Conservation (phyloP, 305 asterid species). For the Solanum hybrid region DNA sequence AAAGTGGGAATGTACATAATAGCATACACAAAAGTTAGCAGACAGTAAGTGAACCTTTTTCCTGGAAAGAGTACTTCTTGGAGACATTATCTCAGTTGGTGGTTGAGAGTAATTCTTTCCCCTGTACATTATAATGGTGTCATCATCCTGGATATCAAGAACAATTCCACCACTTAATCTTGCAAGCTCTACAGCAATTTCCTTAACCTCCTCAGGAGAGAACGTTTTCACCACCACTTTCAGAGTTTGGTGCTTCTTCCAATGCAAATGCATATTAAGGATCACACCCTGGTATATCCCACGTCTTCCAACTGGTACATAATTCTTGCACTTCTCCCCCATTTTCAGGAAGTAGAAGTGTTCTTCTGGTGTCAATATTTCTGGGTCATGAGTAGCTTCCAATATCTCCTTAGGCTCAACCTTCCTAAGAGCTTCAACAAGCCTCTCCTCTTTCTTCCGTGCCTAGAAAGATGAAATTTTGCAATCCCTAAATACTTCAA, state of each 20-base stretch:
- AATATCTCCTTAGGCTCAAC: slow-evolving; percentile 75
- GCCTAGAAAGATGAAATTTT: slow-evolving; percentile 44
- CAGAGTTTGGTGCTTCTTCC: slow-evolving; percentile 95
- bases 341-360: slow-evolving; percentile 90
- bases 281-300: slow-evolving; percentile 93
- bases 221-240: slow-evolving; percentile 85
- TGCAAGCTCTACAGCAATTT: slow-evolving; percentile 88
- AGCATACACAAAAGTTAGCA: background rate
- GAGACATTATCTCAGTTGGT: slow-evolving; percentile 95
- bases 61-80: slow-evolving; percentile 71
- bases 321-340: slow-evolving; percentile 90
- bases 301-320: slow-evolving; percentile 92
- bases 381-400: slow-evolving; percentile 84
- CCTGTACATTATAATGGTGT: slow-evolving; percentile 80
- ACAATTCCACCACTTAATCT: slow-evolving; percentile 91
- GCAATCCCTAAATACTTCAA: slow-evolving; percentile 2
- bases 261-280: slow-evolving; percentile 93
- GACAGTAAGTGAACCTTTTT: slow-evolving; percentile 48
- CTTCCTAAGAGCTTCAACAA: slow-evolving; percentile 61
- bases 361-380: slow-evolving; percentile 94
- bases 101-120: slow-evolving; percentile 96
- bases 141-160: slow-evolving; percentile 74
- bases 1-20: background rate
- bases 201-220: slow-evolving; percentile 79
- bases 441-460: slow-evolving; percentile 61